Conservation (phyloP, 164 flowering plant genomes). For the Magnolia sinica region DNA sequence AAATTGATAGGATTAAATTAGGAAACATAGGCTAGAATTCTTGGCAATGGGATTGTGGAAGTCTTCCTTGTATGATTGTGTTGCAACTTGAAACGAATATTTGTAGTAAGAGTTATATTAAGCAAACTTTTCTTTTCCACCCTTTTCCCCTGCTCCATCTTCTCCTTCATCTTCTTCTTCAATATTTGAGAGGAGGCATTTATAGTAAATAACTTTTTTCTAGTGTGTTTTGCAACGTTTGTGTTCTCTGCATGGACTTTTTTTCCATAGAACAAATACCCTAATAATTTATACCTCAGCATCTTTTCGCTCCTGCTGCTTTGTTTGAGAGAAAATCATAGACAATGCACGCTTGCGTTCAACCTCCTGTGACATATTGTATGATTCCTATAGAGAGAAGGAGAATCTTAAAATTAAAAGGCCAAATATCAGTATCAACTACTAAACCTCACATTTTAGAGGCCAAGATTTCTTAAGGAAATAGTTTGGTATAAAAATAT, state of each 20-base stretch:
- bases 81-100: no score
- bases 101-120: background rate
- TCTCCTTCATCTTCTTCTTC: no score
- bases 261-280: no score
- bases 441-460: background rate
- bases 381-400: slow-evolving; percentile 57
- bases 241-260: no score
- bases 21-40: no score
- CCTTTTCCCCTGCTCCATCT: no score
- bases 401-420: background rate
- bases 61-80: background rate
- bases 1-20: background rate
- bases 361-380: slow-evolving; percentile 65
- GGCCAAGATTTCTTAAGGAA: no score
- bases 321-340: slow-evolving; percentile 82
- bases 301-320: slow-evolving; percentile 87
- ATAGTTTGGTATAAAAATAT: no score
- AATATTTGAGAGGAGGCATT: no score
- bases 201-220: no score
- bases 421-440: background rate
- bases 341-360: slow-evolving; percentile 93
- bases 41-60: background rate
- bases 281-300: slow-evolving; percentile 50
- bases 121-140: no score
- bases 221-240: no score